Conservation (phyloP, 2,329 filamentous ascomycete genomes). For the Diaporthe citrichinensis region DNA sequence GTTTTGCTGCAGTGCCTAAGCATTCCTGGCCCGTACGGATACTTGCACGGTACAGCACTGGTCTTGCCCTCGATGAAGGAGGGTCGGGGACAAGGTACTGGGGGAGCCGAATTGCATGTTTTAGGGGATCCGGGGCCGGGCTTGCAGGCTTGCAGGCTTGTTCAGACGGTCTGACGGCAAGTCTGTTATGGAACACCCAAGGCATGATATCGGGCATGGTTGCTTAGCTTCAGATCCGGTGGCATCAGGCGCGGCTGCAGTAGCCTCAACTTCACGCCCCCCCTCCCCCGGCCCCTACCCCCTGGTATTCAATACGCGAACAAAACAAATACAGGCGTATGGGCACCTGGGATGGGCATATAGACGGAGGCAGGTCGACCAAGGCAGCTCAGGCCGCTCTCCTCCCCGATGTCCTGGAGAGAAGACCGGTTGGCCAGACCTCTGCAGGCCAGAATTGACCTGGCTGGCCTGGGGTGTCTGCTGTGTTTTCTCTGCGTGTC, state of each 20-base stretch:
- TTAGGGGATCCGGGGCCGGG: conserved; percentile 22
- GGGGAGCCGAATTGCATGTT: conserved; percentile 9
- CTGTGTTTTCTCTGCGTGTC: conserved; percentile 8
- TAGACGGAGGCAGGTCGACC: background rate
- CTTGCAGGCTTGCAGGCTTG: conserved; percentile 9
- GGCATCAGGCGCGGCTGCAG: conserved; percentile 31
- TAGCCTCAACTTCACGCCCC: conserved; percentile 28
- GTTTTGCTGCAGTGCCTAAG: background rate
- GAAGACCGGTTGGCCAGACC: background rate
- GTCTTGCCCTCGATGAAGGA: background rate
- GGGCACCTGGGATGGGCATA: background rate
- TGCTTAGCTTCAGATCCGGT: conserved; percentile 31
- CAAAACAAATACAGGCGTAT: background rate
- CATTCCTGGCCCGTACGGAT: background rate
- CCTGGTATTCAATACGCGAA: conserved; percentile 7
- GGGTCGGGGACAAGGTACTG: background rate
- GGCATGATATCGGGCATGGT: conserved; percentile 33
- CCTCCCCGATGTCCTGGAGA: background rate
- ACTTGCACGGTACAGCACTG: background rate
- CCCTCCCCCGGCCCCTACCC: background rate
- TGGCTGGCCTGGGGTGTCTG: background rate
- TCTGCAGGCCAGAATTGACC: background rate
- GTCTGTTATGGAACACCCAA: conserved; percentile 33
- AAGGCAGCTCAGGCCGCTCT: background rate
- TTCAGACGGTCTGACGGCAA: conserved; percentile 32